These are phyloP conservation scores for Pichia occidentalis DNA, from an alignment of 805 yeast genomes.

Conservation along the genomic window DNA sequence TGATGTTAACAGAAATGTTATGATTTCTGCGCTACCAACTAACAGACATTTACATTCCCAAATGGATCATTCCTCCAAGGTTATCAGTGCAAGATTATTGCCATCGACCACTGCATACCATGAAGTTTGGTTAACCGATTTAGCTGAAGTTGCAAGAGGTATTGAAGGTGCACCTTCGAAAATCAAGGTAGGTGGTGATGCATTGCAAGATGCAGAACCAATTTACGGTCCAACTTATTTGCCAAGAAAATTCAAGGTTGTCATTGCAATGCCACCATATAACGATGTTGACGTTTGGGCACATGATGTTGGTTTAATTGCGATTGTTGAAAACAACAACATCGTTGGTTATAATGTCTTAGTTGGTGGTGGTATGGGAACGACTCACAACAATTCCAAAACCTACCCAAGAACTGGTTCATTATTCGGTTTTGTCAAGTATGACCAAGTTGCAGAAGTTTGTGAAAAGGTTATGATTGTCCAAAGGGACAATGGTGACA, in stretches of 20 bases:
- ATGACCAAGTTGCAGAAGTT: conserved; percentile 64
- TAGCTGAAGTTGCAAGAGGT: conserved; percentile 27
- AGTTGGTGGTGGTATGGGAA: conserved; percentile 99
- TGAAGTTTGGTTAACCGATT: conserved; percentile 74
- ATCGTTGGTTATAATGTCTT: conserved; percentile 79
- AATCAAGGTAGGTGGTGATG: conserved; percentile 84
- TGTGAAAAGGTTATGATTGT: conserved; percentile 91
- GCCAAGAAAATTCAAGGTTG: conserved; percentile 94
- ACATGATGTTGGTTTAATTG: conserved; percentile 87
- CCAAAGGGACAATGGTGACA: conserved; percentile 92
- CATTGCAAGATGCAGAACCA: conserved; percentile 80
- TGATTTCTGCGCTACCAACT: conserved; percentile 82
- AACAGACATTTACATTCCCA: conserved; percentile 78
- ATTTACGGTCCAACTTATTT: conserved; percentile 78
- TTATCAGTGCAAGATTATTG: conserved; percentile 72
- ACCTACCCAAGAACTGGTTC: conserved; percentile 96
- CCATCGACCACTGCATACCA: conserved; percentile 94
- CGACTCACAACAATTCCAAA: conserved; percentile 93
- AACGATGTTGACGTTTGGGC: conserved; percentile 97
- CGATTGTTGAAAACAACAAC: conserved; percentile 66
- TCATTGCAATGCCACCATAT: conserved; percentile 91
- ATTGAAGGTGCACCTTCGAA: conserved; percentile 78
- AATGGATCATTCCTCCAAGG: conserved; percentile 54
- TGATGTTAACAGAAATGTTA: conserved; percentile 95
- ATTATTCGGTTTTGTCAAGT: conserved; percentile 65